These are phyloP conservation scores for Mitragyna speciosa DNA, from an alignment of 257 asterid genomes.

Conservation along the genomic window DNA sequence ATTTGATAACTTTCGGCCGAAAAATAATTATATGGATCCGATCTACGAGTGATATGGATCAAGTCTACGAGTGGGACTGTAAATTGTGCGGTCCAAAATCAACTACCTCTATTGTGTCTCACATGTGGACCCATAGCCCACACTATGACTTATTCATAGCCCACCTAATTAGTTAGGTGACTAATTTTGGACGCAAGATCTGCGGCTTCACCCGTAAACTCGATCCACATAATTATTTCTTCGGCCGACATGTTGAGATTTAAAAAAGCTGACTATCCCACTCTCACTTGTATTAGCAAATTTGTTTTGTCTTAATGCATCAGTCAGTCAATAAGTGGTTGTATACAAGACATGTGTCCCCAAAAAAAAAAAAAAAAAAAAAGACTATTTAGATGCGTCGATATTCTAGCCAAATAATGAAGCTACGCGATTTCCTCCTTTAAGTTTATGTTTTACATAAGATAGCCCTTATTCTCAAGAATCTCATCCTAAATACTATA, in stretches of 20 bases:
- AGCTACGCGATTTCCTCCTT: neutral
- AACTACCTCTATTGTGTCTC: no score
- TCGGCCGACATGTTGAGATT: neutral
- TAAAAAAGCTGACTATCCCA: neutral
- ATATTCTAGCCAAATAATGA: neutral
- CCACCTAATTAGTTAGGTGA: no score
- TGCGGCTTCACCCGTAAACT: no score
- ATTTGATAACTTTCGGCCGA: conserved; percentile 9
- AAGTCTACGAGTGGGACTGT: no score
- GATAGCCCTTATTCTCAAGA: neutral
- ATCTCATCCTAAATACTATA: neutral
- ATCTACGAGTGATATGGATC: no score
- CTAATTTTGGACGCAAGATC: no score
- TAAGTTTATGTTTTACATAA: neutral
- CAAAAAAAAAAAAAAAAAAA: no score
- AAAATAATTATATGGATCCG: no score
- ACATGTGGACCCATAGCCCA: no score
- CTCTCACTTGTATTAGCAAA: neutral
- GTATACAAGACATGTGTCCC: neutral
- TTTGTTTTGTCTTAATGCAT: neutral
- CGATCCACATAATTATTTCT: no score
- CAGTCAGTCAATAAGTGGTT: neutral
- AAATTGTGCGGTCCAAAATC: no score
- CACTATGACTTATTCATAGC: no score
- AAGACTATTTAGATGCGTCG: neutral